Evolutionary conservation across 306 rosid species (phyloP).

Genomic region (Cicer pinnatifidum): DNA sequence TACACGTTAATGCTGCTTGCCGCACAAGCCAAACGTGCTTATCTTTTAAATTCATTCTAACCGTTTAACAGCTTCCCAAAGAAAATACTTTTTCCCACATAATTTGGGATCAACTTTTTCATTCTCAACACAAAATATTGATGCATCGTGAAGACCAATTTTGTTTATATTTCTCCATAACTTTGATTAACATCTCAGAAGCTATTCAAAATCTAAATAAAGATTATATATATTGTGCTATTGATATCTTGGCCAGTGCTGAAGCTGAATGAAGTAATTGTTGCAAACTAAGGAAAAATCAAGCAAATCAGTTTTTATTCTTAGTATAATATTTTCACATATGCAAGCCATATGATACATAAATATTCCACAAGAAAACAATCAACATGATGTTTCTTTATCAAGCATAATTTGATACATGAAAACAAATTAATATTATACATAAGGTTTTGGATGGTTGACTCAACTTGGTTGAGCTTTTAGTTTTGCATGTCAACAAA

Average conservation of each 20-base stretch:
- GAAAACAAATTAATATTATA: conserved; percentile 42
- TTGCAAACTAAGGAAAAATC: background rate
- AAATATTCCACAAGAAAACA: conserved; percentile 18
- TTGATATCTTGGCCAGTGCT: background rate
- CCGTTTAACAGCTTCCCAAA: too few species aligned
- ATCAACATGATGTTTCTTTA: too few species aligned
- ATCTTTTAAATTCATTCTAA: too few species aligned
- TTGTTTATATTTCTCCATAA: too few species aligned
- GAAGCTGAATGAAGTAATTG: background rate
- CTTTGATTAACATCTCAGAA: background rate
- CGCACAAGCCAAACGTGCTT: too few species aligned
- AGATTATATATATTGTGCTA: background rate
- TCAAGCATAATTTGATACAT: background rate
- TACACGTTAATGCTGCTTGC: too few species aligned
- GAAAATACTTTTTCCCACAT: too few species aligned
- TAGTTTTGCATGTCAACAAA: conserved; percentile 53
- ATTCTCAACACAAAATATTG: too few species aligned
- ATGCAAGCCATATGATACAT: conserved; percentile 44
- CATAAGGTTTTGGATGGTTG: conserved; percentile 35
- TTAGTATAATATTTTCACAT: conserved; percentile 41
- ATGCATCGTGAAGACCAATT: background rate
- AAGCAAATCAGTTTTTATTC: conserved; percentile 18
- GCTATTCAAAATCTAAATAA: too few species aligned
- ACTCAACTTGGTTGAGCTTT: conserved; percentile 25
- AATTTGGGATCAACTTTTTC: too few species aligned